Base-by-base conservation (phyloP, 106 monocot species). In the Cymbidium sinense region DNA sequence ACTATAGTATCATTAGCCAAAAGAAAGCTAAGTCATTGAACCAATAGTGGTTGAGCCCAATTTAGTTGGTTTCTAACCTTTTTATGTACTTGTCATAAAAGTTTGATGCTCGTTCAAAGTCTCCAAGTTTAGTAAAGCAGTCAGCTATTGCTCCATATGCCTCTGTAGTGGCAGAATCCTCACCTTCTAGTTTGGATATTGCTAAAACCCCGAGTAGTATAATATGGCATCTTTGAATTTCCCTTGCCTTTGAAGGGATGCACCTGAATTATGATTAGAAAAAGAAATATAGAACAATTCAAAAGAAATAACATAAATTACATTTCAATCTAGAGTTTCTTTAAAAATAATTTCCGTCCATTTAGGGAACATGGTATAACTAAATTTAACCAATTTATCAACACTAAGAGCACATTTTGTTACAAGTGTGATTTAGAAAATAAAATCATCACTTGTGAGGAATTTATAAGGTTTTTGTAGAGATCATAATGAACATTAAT, bases 221-320 rank as follows among this genome's bases (percentile, higher is more conserved):
- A 85, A 88, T 79, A 94, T 94, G n/a, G 93, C 93, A 55, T 91
- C 93, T 44, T 69, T 88, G 86, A 91, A 89, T 80, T 87, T 94
- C 1, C 93, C 91, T 79, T 87, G 91, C 67, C 88, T 83, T 74
- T 91, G 91, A 19, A 89, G 79, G 18, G 93, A 94, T 65, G 88
- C 91, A 28, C 93, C 93, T 94, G 79, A 43, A 80, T 33, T n/a
- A 75, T 19, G 64, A 1, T 13, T 23, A 58, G 11, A 18, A 20
- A 50, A 64, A 7, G 7, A 43, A n/a, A 17, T 17, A 17, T 54
- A 54, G n/a, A n/a, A 54, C 4, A 54, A 21, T 17, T 17, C 13
- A 1, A 21, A 11, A 54, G 54, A 19, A 54, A 41, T 6, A 41
- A 41, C 8, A 41, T 0, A 41, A 9, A 41, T 41, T 41, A 41